Evolutionary conservation across 768 basidiomycete genomes (phyloP), one percentile per base, ranked within the genome.

Genomic region (Rhodosporidiobolus odoratus): DNA sequence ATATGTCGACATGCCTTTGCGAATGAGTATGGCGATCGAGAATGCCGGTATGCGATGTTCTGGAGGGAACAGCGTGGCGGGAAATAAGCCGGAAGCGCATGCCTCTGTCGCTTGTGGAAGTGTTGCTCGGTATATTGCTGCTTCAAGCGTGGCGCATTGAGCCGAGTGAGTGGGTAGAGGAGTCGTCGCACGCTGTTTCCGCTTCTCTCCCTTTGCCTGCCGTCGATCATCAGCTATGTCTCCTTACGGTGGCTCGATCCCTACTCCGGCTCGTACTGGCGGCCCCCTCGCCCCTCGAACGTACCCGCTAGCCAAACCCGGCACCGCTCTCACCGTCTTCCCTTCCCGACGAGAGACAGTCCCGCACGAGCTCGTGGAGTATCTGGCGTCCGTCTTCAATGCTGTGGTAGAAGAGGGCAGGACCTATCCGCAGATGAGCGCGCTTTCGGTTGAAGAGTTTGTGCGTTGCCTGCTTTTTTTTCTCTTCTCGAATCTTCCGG

Each of bases 381-480:
- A 70, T 54, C 62, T 74, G 38, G 50, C 62, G 13, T n/a, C 48
- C 12, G 58, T 75, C 1, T 94, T 95, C 79, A 84, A 85, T n/a
- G 82, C 83, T 62, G 90, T 89, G 75, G 82, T 95, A 19, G 87
- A 86, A 65, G 84, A 84, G 56, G 93, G 93, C 2, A 76, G 81
- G 71, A 91, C 92, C 13, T 95, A 94, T 79, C 92, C 92, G 0
- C 92, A 94, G 79, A 89, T 92, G 79, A 79, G 78, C 15, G 74
- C 77, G 25, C 79, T 83, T 66, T 78, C 80, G 10, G 82, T 83
- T 32, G 79, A 84, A 40, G 80, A 83, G 4, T 96, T 92, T 79
- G 83, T 17, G 92, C 91, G 79, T 93, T 25, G 17, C 30, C 47
- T 37, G 5, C 56, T 40, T 30, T 35, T 19, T 47, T 45, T 30